Evolutionary conservation across 1,284 basidiomycete genomes (phyloP), one percentile per base, ranked within the genome.

Genomic region (Chondrostereum purpureum): DNA sequence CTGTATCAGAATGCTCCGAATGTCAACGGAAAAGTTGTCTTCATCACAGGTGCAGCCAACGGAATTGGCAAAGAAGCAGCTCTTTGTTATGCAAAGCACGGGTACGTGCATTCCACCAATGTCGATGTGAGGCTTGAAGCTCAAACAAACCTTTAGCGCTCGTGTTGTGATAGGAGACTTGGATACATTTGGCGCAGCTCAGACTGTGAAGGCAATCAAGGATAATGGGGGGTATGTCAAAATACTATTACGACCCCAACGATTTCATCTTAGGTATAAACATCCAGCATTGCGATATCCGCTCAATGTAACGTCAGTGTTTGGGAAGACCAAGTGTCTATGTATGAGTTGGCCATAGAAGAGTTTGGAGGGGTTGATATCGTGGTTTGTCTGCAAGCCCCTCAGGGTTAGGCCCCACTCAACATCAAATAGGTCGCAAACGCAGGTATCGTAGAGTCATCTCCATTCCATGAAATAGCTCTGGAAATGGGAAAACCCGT

Each of bases 111-210:
- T 21, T 8, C 33, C 17, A 36, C 3, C n/a, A 10, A 43, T 35
- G n/a, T 37, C 37, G 12, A 12, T 39, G 11, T 27, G 27, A 13
- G 19, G 20, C 13, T 37, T 5, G 13, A 4, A 12, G 13, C 35
- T 38, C 50, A 39, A 22, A 39, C 42, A n/a, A 24, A 17, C 33
- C 17, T 17, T 19, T 38, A 68, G 69, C 1, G 67, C 67, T 13
- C 67, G 65, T 34, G 49, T 72, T 5, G 64, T 70, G 12, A 60
- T 70, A 31, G 65, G 63, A 36, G 69, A 72, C 45, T 35, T 64
- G 14, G 55, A 66, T 37, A 37, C 54, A 5, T 46, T 46, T 10
- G 58, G 51, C 2, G 63, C 58, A 4, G 47, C 59, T 41, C 45
- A 51, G 22, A 58, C 61, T 12, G 62, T 55, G 2, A 43, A 53